phyloP scores from a whole-genome alignment of 495 filamentous ascomycete genomes.

The Trichoderma parareesei region DNA sequence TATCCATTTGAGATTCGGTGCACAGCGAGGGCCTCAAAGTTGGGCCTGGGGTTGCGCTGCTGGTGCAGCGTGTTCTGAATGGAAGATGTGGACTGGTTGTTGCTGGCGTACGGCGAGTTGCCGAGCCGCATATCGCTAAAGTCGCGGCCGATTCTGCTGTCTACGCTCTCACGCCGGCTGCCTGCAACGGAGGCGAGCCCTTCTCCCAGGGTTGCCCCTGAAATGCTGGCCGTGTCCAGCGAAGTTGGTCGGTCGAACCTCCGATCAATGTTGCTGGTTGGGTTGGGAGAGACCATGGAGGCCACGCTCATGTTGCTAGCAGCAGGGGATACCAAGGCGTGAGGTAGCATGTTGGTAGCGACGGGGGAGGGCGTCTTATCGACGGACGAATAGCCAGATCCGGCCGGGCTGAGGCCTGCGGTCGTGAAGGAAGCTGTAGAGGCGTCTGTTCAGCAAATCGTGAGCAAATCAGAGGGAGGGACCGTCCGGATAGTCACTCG shows the following conservation, averaged over 20 bases:
- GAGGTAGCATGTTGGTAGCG: conserved; percentile 31
- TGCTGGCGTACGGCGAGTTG: conserved; percentile 60
- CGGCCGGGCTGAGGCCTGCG: conserved; percentile 29
- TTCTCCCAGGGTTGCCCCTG: conserved; percentile 20
- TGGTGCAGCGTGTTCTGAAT: conserved; percentile 47
- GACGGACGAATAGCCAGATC: conserved; percentile 30
- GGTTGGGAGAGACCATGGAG: conserved; percentile 48
- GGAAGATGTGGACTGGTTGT: conserved; percentile 70
- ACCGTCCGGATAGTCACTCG: conserved; percentile 1
- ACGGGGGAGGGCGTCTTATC: conserved; percentile 49
- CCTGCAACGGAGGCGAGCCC: conserved; percentile 20
- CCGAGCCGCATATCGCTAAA: conserved; percentile 63
- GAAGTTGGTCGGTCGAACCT: conserved; percentile 34
- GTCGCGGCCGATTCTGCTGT: conserved; percentile 64
- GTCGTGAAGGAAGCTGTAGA: conserved; percentile 40
- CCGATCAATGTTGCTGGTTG: conserved; percentile 25
- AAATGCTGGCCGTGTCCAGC: conserved; percentile 29
- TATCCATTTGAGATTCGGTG: conserved; percentile 59
- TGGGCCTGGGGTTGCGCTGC: conserved; percentile 42
- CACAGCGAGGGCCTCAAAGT: conserved; percentile 31
- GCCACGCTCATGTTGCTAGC: conserved; percentile 47
- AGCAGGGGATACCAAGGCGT: conserved; percentile 38
- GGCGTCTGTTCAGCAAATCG: conserved; percentile 29
- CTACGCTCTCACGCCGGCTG: conserved; percentile 70
- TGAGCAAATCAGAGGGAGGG: conserved; percentile 6